Evolutionary conservation across 805 yeast genomes (phyloP).

Genomic region (Candida palmyrensis): DNA sequence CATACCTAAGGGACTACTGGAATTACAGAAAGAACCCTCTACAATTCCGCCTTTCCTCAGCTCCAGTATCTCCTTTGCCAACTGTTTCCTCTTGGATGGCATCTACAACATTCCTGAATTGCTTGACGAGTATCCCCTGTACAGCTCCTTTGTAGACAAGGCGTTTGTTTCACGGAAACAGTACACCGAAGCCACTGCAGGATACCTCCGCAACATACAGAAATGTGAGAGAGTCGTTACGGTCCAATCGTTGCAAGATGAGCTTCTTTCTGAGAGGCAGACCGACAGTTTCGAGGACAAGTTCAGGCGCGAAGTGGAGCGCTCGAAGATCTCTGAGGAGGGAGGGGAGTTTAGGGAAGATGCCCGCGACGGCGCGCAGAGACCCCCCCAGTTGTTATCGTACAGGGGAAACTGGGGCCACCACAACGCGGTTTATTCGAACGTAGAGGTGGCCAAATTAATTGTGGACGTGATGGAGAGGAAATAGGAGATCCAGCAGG

Average conservation of each 20-base stretch:
- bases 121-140: conserved; percentile 56
- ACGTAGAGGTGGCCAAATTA: conserved; percentile 28
- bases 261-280: conserved; percentile 52
- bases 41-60: background rate
- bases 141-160: conserved; percentile 49
- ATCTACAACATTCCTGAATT: conserved; percentile 54
- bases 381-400: too few relatives aligned
- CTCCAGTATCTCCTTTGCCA: conserved; percentile 2
- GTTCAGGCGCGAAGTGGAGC: too few relatives aligned
- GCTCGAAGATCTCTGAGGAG: too few relatives aligned
- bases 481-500: too few relatives aligned
- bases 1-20: conserved; percentile 10
- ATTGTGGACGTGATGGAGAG: too few relatives aligned
- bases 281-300: too few relatives aligned
- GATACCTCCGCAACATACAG: conserved; percentile 8
- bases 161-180: conserved; percentile 41
- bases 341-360: too few relatives aligned
- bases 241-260: conserved; percentile 64
- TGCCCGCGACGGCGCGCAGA: too few relatives aligned
- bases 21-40: background rate
- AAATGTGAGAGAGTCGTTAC: conserved; percentile 17
- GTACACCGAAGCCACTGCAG: conserved; percentile 20
- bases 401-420: conserved; percentile 42
- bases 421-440: conserved; percentile 61
- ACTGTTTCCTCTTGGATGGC: conserved; percentile 56